Evolutionary conservation across 805 yeast genomes (phyloP), one percentile per base, ranked within the genome.

Genomic region (Myxozyma melibiosi): DNA sequence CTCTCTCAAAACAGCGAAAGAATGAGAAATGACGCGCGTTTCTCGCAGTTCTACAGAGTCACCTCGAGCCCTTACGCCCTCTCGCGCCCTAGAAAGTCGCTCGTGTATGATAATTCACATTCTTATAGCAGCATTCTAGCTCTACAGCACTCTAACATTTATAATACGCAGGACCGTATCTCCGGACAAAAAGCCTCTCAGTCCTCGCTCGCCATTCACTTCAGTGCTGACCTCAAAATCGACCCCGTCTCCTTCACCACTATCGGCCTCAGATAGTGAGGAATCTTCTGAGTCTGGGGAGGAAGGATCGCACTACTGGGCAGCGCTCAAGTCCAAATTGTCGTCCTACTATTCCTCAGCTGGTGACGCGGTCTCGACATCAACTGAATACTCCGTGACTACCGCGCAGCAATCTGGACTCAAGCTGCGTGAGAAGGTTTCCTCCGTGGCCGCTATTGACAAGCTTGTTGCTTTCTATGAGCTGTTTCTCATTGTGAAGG

Each of bases 21-120:
- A 18, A 59, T 61, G 35, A 49, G 30, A 13, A 35, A 25, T 11
- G 66, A 69, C 60, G 58, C 63, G 61, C 57, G 58, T 11, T 67
- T 54, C 51, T 59, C 64, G 18, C 41, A 56, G 25, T 66, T 55
- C 37, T 62, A 62, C 38, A 46, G 42, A 20, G 51, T 33, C 48
- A 42, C 14, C 48, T 25, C 30, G 31, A 45, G 41, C n/a, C 50
- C 50, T 22, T 47, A n/a, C n/a, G n/a, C n/a, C n/a, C n/a, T n/a
- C n/a, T n/a, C n/a, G n/a, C n/a, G n/a, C n/a, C n/a, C n/a, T n/a
- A n/a, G n/a, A n/a, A n/a, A n/a, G n/a, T n/a, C n/a, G n/a, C n/a
- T n/a, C n/a, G n/a, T n/a, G n/a, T n/a, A n/a, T n/a, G n/a, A n/a
- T n/a, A n/a, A n/a, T n/a, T n/a, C n/a, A n/a, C n/a, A n/a, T n/a